Evolutionary conservation across 1,139 yeast species (phyloP), one percentile per base, ranked within the genome.

Genomic region (Scheffersomyces quercinus): DNA sequence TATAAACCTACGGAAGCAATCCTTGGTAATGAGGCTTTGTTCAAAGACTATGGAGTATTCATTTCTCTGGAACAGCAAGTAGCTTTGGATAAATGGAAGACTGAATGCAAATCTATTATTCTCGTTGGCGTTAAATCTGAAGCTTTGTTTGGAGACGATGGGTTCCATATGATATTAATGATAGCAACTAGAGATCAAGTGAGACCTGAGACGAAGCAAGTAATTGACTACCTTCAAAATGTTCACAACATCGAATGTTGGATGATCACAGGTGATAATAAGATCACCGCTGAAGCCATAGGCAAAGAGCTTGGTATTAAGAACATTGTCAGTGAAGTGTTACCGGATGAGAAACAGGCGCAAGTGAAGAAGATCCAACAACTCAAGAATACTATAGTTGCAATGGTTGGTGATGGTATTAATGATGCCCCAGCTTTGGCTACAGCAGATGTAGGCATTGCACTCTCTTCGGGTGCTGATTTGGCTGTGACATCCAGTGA

Each of bases 211-310:
- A 73, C 91, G 2, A 69, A 68, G 35, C 54, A 58, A 30, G 86
- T 85, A 0, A 69, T 87, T 14, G 54, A 64, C 12, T 66, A 62
- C 24, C 65, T 87, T 8, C 70, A 75, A 35, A 42, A 56, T 0
- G 65, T 63, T 11, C 42, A 51, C 3, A 73, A 75, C 1, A 77
- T 85, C 29, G 77, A 79, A 16, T 79, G 87, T 42, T 87, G 88
- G 85, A 85, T 84, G 85, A 79, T 77, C 28, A 75, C 80, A 3
- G 95, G 95, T 14, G 95, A 87, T 56, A 85, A 85, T 55, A 69
- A 60, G 37, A 58, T 73, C 12, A 85, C 95, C 0, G 95, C 95
- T 1, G 68, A 70, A 35, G 83, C 88, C 0, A 82, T 87, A 29
- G 95, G 87, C 0, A 55, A 59, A 6, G 85, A 83, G 52, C 69